phyloP scores from a whole-genome alignment of 2,329 filamentous ascomycete species.

The Diaporthe sp. region DNA sequence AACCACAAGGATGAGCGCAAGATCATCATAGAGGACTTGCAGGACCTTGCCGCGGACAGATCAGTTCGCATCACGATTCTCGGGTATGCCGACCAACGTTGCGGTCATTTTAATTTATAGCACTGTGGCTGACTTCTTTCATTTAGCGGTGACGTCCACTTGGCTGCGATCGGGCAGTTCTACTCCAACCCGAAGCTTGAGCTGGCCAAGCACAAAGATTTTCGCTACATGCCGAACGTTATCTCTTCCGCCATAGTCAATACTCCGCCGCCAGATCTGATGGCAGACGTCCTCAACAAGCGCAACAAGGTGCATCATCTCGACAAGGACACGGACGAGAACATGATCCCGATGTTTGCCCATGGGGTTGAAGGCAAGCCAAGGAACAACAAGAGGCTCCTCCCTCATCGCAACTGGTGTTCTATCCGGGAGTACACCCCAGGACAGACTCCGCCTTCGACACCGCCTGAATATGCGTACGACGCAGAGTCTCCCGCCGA shows the following conservation, averaged over 20 bases:
- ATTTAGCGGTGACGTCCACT: constrained; percentile 87
- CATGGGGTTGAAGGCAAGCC: constrained; percentile 90
- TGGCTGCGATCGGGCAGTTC: constrained; percentile 94
- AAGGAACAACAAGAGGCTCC: constrained; percentile 89
- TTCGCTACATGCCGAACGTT: constrained; percentile 96
- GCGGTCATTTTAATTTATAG: not conserved
- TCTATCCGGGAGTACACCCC: constrained; percentile 89
- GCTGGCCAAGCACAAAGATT: constrained; percentile 89
- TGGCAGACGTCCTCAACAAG: constrained; percentile 94
- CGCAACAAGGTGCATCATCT: constrained; percentile 86
- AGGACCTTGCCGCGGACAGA: constrained; percentile 93
- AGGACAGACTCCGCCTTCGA: constrained; percentile 78
- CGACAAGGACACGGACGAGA: constrained; percentile 86
- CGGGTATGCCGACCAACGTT: constrained; percentile 60
- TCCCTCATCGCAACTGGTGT: constrained; percentile 96
- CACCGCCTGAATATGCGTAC: constrained; percentile 69
- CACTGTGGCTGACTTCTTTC: constrained; percentile 18
- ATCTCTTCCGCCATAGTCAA: constrained; percentile 96
- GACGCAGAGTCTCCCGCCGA: constrained; percentile 56
- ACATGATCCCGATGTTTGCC: constrained; percentile 94
- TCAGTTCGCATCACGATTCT: constrained; percentile 93
- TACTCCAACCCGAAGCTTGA: constrained; percentile 88
- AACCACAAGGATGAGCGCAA: constrained; percentile 93
- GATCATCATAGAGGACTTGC: constrained; percentile 89
- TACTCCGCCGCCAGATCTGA: constrained; percentile 85